Conservation (phyloP, 345 rosid species). For the Mallotus nudiflorus region DNA sequence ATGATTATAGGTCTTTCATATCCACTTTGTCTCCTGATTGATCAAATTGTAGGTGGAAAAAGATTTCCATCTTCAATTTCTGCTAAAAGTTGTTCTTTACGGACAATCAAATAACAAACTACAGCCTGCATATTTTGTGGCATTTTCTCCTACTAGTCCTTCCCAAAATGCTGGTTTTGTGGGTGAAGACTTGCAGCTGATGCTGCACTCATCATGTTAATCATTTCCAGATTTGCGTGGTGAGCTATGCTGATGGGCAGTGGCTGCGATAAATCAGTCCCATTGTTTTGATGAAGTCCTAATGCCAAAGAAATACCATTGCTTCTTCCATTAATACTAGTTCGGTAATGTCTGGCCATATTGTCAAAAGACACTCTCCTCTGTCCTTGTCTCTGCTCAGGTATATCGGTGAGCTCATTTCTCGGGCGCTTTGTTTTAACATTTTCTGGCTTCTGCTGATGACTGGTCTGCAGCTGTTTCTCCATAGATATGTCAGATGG, state of each 20-base stretch:
- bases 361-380: background rate
- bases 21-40: too few species aligned
- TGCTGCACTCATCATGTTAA: slow-evolving; percentile 6
- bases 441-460: slow-evolving; percentile 1
- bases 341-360: background rate
- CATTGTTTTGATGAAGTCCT: slow-evolving; percentile 24
- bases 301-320: slow-evolving; percentile 23
- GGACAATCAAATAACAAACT: background rate
- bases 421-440: slow-evolving; percentile 21
- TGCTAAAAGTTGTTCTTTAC: too few species aligned
- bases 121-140: too few species aligned
- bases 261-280: slow-evolving; percentile 3
- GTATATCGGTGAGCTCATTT: slow-evolving; percentile 1
- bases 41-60: too few species aligned
- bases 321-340: background rate
- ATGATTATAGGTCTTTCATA: too few species aligned
- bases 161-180: slow-evolving; percentile 8
- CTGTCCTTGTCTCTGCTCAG: slow-evolving; percentile 8
- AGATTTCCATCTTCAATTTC: too few species aligned
- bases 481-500: slow-evolving; percentile 4
- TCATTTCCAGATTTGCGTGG: slow-evolving; percentile 10
- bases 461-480: background rate
- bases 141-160: background rate
- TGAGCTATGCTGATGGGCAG: slow-evolving; percentile 9
- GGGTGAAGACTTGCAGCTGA: background rate